Conservation (phyloP, 305 asterid species). For the Fraxinus greggii region DNA sequence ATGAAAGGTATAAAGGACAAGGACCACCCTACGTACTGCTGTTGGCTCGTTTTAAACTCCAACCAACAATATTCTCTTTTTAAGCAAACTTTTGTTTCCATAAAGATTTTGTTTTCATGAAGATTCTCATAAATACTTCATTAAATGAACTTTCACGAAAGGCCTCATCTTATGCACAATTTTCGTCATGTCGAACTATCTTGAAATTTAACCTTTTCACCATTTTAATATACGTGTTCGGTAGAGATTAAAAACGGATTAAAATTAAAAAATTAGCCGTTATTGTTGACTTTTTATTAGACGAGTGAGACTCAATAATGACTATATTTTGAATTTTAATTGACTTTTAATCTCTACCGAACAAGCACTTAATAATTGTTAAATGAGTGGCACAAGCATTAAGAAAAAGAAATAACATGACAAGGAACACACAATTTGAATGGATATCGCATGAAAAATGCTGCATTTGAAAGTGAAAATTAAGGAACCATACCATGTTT, state of each 20-base stretch:
- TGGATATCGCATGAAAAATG: not conserved
- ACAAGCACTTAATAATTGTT: too few relatives aligned
- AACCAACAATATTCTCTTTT: not conserved
- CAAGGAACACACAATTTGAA: not conserved
- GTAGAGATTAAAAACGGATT: too few relatives aligned
- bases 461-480: not conserved
- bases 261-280: too few relatives aligned
- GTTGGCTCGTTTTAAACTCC: not conserved
- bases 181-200: not conserved
- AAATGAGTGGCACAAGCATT: not conserved
- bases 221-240: not conserved
- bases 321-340: too few relatives aligned
- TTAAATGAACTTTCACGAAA: not conserved
- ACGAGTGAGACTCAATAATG: too few relatives aligned
- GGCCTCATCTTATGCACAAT: not conserved
- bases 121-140: not conserved
- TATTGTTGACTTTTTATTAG: too few relatives aligned
- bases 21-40: not conserved
- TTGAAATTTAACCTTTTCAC: not conserved
- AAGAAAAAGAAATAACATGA: not conserved
- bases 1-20: not conserved
- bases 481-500: not conserved
- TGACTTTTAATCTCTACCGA: too few relatives aligned
- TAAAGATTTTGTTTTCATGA: not conserved
- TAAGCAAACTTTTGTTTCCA: not conserved